These are phyloP conservation scores for Arachis monticola DNA, from an alignment of 331 rosid species.

Conservation along the genomic window DNA sequence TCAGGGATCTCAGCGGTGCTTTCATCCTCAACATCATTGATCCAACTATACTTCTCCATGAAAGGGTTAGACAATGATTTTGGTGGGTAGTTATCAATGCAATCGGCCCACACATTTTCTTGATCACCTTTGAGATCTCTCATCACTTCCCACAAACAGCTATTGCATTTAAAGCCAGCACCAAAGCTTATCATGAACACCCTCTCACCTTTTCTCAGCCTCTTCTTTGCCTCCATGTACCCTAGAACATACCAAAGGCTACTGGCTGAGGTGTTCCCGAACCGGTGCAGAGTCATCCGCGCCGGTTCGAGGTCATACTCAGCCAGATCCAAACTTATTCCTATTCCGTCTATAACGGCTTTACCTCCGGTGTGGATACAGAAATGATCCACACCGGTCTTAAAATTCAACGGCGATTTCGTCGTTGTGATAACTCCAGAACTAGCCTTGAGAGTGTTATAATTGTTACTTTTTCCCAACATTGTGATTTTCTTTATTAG, in stretches of 20 bases:
- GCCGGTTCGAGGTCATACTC: constrained; percentile 87
- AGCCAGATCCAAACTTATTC: constrained; percentile 58
- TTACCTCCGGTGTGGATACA: constrained; percentile 90
- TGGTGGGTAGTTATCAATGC: constrained; percentile 72
- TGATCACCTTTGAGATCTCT: constrained; percentile 52
- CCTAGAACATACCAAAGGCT: constrained; percentile 89
- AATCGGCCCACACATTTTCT: constrained; percentile 74
- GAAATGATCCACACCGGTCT: constrained; percentile 81
- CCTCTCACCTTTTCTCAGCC: constrained; percentile 66
- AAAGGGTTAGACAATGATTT: constrained; percentile 61
- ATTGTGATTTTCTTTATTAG: constrained; percentile 27
- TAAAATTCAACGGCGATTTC: constrained; percentile 65
- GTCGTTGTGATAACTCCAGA: not conserved
- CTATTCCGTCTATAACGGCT: constrained; percentile 86
- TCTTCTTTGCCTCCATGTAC: constrained; percentile 93
- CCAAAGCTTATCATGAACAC: constrained; percentile 89
- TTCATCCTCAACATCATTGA: constrained; percentile 61
- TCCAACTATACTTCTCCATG: constrained; percentile 77
- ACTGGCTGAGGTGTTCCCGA: constrained; percentile 87
- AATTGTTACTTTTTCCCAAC: not conserved
- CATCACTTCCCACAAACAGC: constrained; percentile 83
- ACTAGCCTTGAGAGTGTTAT: too few relatives aligned
- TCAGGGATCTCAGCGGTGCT: constrained; percentile 42
- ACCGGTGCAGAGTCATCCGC: constrained; percentile 90
- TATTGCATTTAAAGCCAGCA: constrained; percentile 91